Percentiles rank a stretch among this genome's conserved stretches.
These are phyloP conservation scores for Thielaviopsis euricoi DNA, from an alignment of 2,329 filamentous ascomycete genomes.

Conservation along the genomic window DNA sequence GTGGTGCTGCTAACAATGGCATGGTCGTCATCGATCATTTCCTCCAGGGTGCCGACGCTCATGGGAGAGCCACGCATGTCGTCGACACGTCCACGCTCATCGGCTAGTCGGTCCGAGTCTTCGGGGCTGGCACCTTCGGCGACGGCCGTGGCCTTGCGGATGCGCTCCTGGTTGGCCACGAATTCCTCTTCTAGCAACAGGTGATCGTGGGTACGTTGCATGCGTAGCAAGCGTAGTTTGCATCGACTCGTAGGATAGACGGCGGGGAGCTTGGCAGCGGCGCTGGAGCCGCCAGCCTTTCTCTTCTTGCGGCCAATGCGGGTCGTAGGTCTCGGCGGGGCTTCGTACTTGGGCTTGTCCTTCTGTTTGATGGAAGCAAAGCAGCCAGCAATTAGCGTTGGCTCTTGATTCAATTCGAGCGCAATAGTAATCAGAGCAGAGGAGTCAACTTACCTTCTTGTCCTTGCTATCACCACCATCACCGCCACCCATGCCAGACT, in stretches of 20 bases:
- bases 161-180: conserved; percentile 93
- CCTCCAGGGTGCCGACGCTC: conserved; percentile 93
- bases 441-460: conserved; percentile 56
- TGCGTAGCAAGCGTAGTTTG: conserved; percentile 89
- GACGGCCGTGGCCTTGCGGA: conserved; percentile 78
- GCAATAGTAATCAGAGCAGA: background rate
- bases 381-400: background rate
- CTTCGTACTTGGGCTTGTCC: conserved; percentile 99
- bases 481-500: conserved; percentile 71
- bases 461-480: conserved; percentile 76
- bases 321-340: conserved; percentile 88
- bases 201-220: conserved; percentile 98
- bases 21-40: conserved; percentile 98
- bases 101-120: conserved; percentile 67
- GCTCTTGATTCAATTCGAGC: background rate
- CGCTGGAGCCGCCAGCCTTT: conserved; percentile 82
- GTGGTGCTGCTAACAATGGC: conserved; percentile 96
- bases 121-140: conserved; percentile 61
- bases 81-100: conserved; percentile 87
- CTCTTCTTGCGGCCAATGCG: conserved; percentile 98
- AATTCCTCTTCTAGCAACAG: conserved; percentile 95
- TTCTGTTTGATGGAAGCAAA: conserved; percentile 41
- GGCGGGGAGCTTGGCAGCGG: conserved; percentile 83
- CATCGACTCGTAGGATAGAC: conserved; percentile 93
- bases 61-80: conserved; percentile 98